These are phyloP conservation scores for Beauveria sp. DNA, from an alignment of 2,329 filamentous ascomycete species.

Conservation along the genomic window DNA sequence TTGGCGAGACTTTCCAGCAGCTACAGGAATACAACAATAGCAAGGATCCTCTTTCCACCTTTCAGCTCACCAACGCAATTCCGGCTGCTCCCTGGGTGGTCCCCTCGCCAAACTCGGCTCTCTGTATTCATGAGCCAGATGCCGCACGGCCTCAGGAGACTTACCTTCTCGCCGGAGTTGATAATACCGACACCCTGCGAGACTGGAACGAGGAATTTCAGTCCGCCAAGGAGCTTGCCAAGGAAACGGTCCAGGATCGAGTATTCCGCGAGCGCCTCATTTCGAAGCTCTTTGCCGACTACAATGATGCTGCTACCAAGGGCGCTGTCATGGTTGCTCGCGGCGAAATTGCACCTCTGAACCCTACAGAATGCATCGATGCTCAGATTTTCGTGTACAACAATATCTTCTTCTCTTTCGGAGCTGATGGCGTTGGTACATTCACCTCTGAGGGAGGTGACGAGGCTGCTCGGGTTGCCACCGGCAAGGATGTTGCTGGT, in stretches of 20 bases:
- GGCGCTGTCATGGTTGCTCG: slow-evolving; percentile 88
- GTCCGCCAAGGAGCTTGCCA: slow-evolving; percentile 87
- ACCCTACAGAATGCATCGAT: slow-evolving; percentile 86
- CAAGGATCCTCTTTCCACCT: slow-evolving; percentile 83
- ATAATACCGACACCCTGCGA: slow-evolving; percentile 87
- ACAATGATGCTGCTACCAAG: slow-evolving; percentile 88
- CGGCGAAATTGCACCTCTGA: slow-evolving; percentile 86
- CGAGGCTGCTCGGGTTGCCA: slow-evolving; percentile 90
- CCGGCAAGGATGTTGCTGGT: slow-evolving; percentile 91
- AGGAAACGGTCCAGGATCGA: slow-evolving; percentile 87
- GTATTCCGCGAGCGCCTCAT: slow-evolving; percentile 92
- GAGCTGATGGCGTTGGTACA: slow-evolving; percentile 92
- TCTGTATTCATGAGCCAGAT: slow-evolving; percentile 70
- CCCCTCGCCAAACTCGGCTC: slow-evolving; percentile 54
- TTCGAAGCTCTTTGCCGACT: slow-evolving; percentile 95
- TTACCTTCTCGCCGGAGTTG: slow-evolving; percentile 80
- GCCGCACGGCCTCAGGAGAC: slow-evolving; percentile 87
- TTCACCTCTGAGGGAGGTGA: slow-evolving; percentile 96
- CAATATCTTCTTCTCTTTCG: slow-evolving; percentile 99
- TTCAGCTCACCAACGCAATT: slow-evolving; percentile 92
- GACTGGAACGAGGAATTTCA: slow-evolving; percentile 99
- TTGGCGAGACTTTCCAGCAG: slow-evolving; percentile 64
- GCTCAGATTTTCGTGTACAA: slow-evolving; percentile 99
- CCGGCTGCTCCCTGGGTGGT: slow-evolving; percentile 91
- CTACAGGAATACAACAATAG: slow-evolving; percentile 79